These are phyloP conservation scores for Verticillium klebahnii DNA, from an alignment of 2,329 filamentous ascomycete species.

Conservation along the genomic window DNA sequence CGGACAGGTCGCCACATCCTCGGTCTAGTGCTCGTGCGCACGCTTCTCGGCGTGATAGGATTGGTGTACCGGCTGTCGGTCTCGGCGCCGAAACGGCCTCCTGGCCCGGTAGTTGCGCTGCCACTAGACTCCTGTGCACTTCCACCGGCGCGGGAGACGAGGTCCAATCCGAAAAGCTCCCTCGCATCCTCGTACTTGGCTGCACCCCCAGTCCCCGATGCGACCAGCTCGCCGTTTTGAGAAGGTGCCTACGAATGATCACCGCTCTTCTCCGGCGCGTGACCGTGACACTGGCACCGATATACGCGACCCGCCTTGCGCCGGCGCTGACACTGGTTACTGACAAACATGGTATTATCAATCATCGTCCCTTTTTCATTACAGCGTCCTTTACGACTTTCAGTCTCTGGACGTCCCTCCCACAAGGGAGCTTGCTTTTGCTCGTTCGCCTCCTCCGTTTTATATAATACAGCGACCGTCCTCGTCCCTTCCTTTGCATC, in stretches of 20 bases:
- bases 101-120: background rate
- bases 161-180: background rate
- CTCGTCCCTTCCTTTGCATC: background rate
- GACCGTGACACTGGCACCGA: background rate
- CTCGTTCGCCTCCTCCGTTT: background rate
- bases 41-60: background rate
- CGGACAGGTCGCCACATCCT: background rate
- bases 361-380: background rate
- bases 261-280: background rate
- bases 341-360: background rate
- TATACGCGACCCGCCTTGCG: background rate
- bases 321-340: background rate
- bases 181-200: background rate
- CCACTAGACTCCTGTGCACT: background rate
- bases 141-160: background rate
- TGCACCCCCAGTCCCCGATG: background rate
- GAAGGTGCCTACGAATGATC: background rate
- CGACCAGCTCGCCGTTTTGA: background rate
- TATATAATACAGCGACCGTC: background rate
- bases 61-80: background rate
- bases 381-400: background rate
- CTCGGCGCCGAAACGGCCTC: background rate
- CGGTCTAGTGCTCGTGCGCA: background rate
- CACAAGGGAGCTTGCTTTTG: background rate
- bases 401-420: background rate